phyloP scores from a whole-genome alignment of 345 rosid species.

The Psidium guajava region DNA sequence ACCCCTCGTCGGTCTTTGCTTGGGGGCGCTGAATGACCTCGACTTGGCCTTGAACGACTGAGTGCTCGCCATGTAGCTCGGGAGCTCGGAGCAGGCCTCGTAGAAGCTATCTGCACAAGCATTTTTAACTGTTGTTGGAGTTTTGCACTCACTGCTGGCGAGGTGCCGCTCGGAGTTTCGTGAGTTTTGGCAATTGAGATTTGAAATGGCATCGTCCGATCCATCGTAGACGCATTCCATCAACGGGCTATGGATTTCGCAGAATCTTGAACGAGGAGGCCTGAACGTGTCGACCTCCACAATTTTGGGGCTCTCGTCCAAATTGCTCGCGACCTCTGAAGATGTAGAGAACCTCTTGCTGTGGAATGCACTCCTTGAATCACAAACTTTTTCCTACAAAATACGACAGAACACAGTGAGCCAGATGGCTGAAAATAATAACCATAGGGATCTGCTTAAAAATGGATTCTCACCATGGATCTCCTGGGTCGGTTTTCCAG shows the following conservation, averaged over 20 bases:
- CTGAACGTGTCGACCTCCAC: constrained; percentile 49
- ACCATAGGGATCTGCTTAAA: not conserved
- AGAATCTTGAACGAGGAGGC: constrained; percentile 40
- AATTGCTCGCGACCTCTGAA: constrained; percentile 1
- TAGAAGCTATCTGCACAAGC: constrained; percentile 31
- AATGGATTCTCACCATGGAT: constrained; percentile 2
- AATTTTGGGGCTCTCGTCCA: constrained; percentile 34
- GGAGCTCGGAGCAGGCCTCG: constrained; percentile 28
- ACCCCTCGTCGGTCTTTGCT: constrained; percentile 43
- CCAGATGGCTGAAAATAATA: not conserved
- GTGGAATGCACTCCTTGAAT: constrained; percentile 20
- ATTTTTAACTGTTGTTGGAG: constrained; percentile 29
- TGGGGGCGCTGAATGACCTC: constrained; percentile 66
- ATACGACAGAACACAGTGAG: not conserved
- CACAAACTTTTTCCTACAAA: constrained; percentile 19
- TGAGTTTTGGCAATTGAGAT: constrained; percentile 38
- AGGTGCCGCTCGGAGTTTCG: not conserved
- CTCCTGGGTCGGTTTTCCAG: constrained; percentile 2
- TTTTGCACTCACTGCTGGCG: not conserved
- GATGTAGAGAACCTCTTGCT: constrained; percentile 19
- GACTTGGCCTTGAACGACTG: constrained; percentile 66
- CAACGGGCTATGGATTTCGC: constrained; percentile 14
- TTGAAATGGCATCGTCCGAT: constrained; percentile 14
- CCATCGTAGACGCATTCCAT: constrained; percentile 28
- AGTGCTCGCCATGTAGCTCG: constrained; percentile 76